Evolutionary conservation across 2,329 filamentous ascomycete genomes (phyloP).

Genomic region (Epicoccum sorghinum): DNA sequence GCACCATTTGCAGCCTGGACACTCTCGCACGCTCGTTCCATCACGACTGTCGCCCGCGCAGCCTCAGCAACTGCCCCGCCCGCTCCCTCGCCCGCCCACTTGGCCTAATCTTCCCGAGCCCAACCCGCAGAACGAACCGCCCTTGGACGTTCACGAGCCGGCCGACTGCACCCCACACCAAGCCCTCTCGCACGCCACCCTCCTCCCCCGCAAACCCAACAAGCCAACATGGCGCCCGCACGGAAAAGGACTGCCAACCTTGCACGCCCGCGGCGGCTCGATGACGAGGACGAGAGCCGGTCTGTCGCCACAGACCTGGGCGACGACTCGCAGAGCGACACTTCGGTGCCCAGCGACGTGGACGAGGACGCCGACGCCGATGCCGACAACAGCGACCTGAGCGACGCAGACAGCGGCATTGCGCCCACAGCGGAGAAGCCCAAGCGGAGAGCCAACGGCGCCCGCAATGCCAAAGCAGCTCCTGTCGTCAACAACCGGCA

Average conservation of each 20-base stretch:
- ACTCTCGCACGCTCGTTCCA: slow-evolving; percentile 27
- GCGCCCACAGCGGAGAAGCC: slow-evolving; percentile 45
- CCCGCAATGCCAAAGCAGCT: slow-evolving; percentile 39
- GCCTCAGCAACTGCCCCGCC: slow-evolving; percentile 22
- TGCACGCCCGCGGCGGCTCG: slow-evolving; percentile 47
- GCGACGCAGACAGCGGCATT: slow-evolving; percentile 55
- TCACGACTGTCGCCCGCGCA: slow-evolving; percentile 34
- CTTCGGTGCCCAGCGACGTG: slow-evolving; percentile 56
- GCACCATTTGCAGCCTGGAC: slow-evolving; percentile 26
- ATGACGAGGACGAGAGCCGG: slow-evolving; percentile 48
- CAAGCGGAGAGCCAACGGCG: slow-evolving; percentile 47
- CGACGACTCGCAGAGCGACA: slow-evolving; percentile 69
- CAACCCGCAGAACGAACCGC: slow-evolving; percentile 27
- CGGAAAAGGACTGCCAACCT: slow-evolving; percentile 45
- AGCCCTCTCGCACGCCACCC: slow-evolving; percentile 18
- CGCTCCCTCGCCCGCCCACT: slow-evolving; percentile 21
- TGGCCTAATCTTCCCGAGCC: slow-evolving; percentile 23
- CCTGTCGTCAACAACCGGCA: slow-evolving; percentile 36
- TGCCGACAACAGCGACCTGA: slow-evolving; percentile 64
- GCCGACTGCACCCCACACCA: slow-evolving; percentile 16
- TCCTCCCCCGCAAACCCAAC: slow-evolving; percentile 22
- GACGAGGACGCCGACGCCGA: slow-evolving; percentile 64
- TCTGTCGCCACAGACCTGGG: slow-evolving; percentile 58
- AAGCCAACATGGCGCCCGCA: slow-evolving; percentile 42
- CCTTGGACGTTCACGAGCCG: slow-evolving; percentile 9